These are phyloP conservation scores for Ogataea methylovora DNA, from an alignment of 805 yeast species.

Conservation along the genomic window DNA sequence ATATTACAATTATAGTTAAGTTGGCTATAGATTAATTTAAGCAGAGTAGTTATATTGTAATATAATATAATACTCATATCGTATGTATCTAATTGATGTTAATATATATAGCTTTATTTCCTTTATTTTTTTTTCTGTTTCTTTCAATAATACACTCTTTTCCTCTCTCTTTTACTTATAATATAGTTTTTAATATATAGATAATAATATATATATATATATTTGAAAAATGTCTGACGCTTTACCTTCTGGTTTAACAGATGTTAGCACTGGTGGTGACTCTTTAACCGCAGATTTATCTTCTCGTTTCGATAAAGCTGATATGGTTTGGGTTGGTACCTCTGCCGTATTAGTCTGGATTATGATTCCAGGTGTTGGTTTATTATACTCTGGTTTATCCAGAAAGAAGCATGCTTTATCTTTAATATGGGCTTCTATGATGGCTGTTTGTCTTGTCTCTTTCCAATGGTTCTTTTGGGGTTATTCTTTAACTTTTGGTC, in stretches of 20 bases:
- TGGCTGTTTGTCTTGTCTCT: conserved; percentile 73
- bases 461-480: conserved; percentile 99
- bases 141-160: not conserved
- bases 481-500: conserved; percentile 74
- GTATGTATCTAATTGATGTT: too few species aligned
- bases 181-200: too few species aligned
- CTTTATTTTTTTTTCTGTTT: not conserved
- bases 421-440: conserved; percentile 86
- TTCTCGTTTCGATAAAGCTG: conserved; percentile 59
- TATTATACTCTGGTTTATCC: conserved; percentile 86
- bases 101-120: not conserved
- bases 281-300: conserved; percentile 67
- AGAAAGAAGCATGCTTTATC: conserved; percentile 96
- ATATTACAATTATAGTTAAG: too few species aligned
- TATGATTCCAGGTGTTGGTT: conserved; percentile 95
- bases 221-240: conserved; percentile 11
- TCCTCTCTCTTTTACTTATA: not conserved
- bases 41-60: too few species aligned
- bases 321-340: conserved; percentile 80
- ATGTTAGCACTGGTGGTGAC: conserved; percentile 73
- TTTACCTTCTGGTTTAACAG: conserved; percentile 37
- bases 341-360: conserved; percentile 84
- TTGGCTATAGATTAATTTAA: too few species aligned
- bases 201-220: too few species aligned
- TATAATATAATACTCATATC: too few species aligned